Evolutionary conservation across 2,329 filamentous ascomycete species (phyloP).

Genomic region (Fulvia fulva): DNA sequence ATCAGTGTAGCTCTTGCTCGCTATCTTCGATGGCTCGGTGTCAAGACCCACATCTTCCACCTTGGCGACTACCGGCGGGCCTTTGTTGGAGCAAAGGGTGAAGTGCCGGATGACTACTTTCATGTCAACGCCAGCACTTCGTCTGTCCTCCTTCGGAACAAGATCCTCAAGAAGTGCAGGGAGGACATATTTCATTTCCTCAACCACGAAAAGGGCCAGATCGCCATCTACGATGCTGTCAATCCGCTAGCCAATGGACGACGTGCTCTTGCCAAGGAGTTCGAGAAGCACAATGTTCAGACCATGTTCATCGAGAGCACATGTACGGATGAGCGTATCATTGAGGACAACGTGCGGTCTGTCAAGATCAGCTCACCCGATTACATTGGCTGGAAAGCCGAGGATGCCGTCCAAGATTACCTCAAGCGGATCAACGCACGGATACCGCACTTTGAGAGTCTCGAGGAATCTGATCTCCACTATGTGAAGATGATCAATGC

Average conservation of each 20-base stretch:
- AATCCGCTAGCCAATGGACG: constrained; percentile 83
- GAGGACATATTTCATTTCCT: constrained; percentile 96
- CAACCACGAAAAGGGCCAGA: constrained; percentile 95
- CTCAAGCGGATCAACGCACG: constrained; percentile 83
- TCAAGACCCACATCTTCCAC: constrained; percentile 97
- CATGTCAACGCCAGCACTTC: constrained; percentile 89
- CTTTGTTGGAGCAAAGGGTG: constrained; percentile 75
- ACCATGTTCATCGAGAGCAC: constrained; percentile 96
- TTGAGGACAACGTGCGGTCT: constrained; percentile 92
- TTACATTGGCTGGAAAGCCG: constrained; percentile 87
- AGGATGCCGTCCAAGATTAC: constrained; percentile 90
- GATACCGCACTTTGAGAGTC: constrained; percentile 94
- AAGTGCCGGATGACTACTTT: constrained; percentile 96
- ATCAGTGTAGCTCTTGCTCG: constrained; percentile 93
- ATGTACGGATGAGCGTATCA: constrained; percentile 87
- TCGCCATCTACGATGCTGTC: constrained; percentile 97
- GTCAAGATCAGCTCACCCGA: constrained; percentile 98
- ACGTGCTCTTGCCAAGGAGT: constrained; percentile 84
- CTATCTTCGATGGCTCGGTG: constrained; percentile 93
- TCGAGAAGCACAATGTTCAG: constrained; percentile 94
- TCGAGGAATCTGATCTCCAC: constrained; percentile 89
- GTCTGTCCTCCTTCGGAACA: constrained; percentile 90
- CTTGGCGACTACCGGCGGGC: constrained; percentile 93
- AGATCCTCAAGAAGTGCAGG: constrained; percentile 94
- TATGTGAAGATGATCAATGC: constrained; percentile 99